Conservation (phyloP, 768 basidiomycete genomes). For the Phlebiopsis flavidoalba region DNA sequence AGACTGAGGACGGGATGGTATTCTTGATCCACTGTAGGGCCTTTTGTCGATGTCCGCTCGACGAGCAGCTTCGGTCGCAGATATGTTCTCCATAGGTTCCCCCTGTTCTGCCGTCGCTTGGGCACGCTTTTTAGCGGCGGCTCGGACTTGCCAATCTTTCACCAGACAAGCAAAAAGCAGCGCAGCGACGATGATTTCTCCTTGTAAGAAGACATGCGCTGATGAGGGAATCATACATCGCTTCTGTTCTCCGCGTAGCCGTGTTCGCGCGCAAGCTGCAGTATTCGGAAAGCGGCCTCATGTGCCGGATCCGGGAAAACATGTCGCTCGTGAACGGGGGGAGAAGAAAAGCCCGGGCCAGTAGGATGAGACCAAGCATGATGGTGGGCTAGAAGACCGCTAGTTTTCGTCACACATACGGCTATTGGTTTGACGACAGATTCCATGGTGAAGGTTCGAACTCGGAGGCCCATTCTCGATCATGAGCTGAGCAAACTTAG, state of each 20-base stretch:
- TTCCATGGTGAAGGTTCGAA: conserved; percentile 48
- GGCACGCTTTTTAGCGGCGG: not conserved
- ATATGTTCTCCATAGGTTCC: not conserved
- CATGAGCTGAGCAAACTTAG: conserved; percentile 43
- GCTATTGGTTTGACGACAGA: conserved; percentile 34
- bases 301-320: conserved; percentile 36
- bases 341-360: conserved; percentile 7
- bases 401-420: conserved; percentile 1
- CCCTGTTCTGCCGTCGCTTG: not conserved
- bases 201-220: conserved; percentile 65
- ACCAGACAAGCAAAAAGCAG: conserved; percentile 62
- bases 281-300: conserved; percentile 47
- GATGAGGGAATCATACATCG: conserved; percentile 58
- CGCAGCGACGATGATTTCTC: conserved; percentile 74
- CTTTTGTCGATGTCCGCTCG: not conserved
- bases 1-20: not conserved
- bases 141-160: conserved; percentile 52
- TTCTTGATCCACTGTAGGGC: not conserved
- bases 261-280: conserved; percentile 47
- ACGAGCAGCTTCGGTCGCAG: not conserved
- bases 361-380: conserved; percentile 13
- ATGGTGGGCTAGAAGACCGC: conserved; percentile 13
- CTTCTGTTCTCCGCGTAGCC: conserved; percentile 51
- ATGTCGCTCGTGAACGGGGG: conserved; percentile 24
- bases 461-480: conserved; percentile 45